These are phyloP conservation scores for Nidularia sp. DNA, from an alignment of 768 basidiomycete genomes.

Conservation along the genomic window DNA sequence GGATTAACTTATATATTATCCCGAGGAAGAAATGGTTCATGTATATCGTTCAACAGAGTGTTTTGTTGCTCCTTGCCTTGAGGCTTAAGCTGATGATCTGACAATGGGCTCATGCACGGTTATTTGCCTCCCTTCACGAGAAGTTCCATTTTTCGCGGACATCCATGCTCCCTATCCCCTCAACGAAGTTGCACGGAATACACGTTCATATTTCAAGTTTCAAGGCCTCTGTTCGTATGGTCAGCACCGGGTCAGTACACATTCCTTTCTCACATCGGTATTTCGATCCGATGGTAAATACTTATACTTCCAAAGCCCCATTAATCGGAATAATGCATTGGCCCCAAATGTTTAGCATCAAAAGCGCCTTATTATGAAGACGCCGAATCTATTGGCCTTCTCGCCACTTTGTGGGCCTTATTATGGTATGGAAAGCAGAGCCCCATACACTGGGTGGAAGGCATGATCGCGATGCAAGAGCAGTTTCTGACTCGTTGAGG, in stretches of 20 bases:
- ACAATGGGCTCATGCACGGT: neutral
- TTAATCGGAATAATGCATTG: neutral
- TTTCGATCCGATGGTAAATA: neutral
- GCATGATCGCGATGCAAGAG: too few species aligned
- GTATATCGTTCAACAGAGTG: neutral
- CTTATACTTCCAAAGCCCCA: neutral
- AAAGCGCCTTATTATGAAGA: too few species aligned
- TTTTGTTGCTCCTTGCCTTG: neutral
- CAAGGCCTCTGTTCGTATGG: too few species aligned
- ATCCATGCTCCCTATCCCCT: too few species aligned
- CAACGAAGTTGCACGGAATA: too few species aligned
- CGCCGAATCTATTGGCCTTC: too few species aligned
- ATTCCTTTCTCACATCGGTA: neutral
- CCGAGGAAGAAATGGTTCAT: neutral
- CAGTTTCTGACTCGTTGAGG: too few species aligned
- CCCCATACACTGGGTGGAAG: too few species aligned
- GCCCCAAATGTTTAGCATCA: too few species aligned
- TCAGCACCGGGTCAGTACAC: too few species aligned
- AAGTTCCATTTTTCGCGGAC: neutral
- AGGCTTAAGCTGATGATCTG: neutral
- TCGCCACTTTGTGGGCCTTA: neutral
- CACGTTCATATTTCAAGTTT: too few species aligned
- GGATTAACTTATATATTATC: conserved; percentile 22
- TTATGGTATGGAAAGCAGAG: neutral
- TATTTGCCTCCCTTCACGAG: neutral